Percentiles rank a stretch among this genome's conserved stretches.
phyloP scores from a whole-genome alignment of 345 rosid species.

The Physaria fendleri region DNA sequence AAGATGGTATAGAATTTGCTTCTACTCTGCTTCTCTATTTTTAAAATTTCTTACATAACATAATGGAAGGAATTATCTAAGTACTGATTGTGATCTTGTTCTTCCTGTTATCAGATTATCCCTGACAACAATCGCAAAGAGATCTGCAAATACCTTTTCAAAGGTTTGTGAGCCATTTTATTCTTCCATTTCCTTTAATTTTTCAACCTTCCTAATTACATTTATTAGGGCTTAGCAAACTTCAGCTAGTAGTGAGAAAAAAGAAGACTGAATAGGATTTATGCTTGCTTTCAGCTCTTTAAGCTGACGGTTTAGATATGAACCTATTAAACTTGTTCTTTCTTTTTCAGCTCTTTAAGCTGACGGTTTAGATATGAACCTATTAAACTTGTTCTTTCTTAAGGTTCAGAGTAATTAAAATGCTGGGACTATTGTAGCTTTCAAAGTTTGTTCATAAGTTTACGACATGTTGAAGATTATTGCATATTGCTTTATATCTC shows the following conservation, averaged over 20 bases:
- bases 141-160: conserved; percentile 55
- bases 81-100: neutral
- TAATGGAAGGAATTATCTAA: neutral
- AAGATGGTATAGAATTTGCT: conserved; percentile 15
- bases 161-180: conserved; percentile 26
- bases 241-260: neutral
- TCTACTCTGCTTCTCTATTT: neutral
- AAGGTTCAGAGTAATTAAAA: neutral
- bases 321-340: neutral
- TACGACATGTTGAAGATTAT: neutral
- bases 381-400: neutral
- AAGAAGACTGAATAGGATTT: neutral
- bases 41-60: too few relatives aligned
- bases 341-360: neutral
- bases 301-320: neutral
- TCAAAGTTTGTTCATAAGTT: neutral
- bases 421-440: neutral
- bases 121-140: conserved; percentile 37
- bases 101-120: conserved; percentile 17
- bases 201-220: neutral
- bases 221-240: neutral
- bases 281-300: neutral
- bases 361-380: neutral
- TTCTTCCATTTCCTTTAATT: neutral
- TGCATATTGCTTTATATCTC: neutral